Base-by-base conservation (phyloP, 139 green algal genomes). In the Tetraselmis striata region DNA sequence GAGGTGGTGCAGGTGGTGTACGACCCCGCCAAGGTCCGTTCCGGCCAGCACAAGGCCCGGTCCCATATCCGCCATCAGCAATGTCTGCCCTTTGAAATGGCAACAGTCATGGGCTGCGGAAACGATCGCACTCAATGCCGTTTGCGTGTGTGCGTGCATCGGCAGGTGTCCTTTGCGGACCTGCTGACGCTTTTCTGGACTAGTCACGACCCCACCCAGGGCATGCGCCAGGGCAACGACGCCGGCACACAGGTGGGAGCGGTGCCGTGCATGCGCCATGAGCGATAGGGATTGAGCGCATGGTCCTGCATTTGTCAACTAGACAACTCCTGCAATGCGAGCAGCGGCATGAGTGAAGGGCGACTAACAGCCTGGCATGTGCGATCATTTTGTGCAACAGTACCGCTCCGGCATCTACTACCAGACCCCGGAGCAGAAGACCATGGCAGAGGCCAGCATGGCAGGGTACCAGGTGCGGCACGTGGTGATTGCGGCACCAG, bases 391-490 rank as follows among this genome's bases (percentile, higher is more conserved):
- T 23, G 23, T 23, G 18, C 58, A 18, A 18, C 74, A 84, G 80
- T 90, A 90, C 80, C 76, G 86, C 1, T 81, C 28, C 32, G 86
- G 59, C 1, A 84, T 90, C 28, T 90, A 84, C 77, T 85, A 83
- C 74, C 67, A 78, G n/a, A 78, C 75, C 30, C 74, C 84, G 26
- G 81, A 81, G 28, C 84, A 90, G 76, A 79, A 82, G 45, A 32
- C 77, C 11, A 30, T 89, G 59, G 79, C 79, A 45, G 75, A 81
- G 59, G 59, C 30, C 25, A 59, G 23, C 0, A 81, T 77, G 76
- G 79, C 80, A n/a, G 79, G 31, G 75, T 84, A 84, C 45, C 29
- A 79, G 45, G 45, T 67, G 45, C 45, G 45, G 11, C n/a, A n/a
- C n/a, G n/a, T n/a, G n/a, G n/a, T n/a, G n/a, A n/a, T n/a, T n/a